phyloP scores from a whole-genome alignment of 2,329 filamentous ascomycete genomes.

The Epichloe elymi region DNA sequence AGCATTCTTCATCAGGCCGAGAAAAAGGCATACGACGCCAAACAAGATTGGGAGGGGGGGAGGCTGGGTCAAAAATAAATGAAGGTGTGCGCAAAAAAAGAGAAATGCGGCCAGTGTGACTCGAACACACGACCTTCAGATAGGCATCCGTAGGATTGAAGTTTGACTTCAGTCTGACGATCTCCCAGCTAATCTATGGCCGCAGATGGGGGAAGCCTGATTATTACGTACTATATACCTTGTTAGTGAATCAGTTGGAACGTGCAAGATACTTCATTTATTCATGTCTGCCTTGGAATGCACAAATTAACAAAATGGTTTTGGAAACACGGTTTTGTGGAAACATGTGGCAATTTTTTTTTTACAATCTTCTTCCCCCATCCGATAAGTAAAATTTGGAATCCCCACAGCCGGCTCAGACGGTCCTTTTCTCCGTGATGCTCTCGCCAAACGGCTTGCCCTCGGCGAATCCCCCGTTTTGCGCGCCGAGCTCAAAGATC shows the following conservation, averaged over 20 bases:
- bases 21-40: no score
- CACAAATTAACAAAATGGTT: no score
- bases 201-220: conserved; percentile 3
- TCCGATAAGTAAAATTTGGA: no score
- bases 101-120: conserved; percentile 5
- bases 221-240: conserved; percentile 1
- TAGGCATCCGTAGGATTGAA: conserved; percentile 11
- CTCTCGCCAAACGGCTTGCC: conserved; percentile 35
- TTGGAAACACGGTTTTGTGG: no score
- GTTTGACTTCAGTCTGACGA: conserved; percentile 17
- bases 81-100: background rate
- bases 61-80: background rate
- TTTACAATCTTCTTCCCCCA: no score
- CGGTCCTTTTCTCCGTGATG: conserved; percentile 46
- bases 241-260: background rate
- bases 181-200: conserved; percentile 13
- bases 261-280: no score
- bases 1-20: no score
- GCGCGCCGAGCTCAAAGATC: conserved; percentile 56
- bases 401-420: no score
- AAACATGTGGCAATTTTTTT: no score
- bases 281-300: background rate
- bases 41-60: background rate
- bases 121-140: conserved; percentile 17
- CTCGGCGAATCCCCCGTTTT: conserved; percentile 37